Evolutionary conservation across 139 green algal species (phyloP).

Genomic region (Pleodorina starrii): DNA sequence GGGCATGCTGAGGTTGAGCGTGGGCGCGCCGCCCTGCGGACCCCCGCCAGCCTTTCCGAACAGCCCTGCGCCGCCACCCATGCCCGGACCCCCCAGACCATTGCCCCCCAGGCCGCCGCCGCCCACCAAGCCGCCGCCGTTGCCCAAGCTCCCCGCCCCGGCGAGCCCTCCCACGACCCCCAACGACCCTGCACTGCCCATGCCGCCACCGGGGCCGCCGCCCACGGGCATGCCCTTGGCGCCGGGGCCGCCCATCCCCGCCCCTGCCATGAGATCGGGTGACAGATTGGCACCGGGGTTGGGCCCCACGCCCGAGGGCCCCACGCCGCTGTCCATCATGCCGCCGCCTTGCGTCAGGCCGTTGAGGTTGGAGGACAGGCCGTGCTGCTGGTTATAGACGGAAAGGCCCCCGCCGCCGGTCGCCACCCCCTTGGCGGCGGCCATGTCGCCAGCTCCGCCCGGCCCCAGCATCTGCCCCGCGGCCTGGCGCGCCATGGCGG

Average conservation of each 20-base stretch:
- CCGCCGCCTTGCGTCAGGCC: background rate
- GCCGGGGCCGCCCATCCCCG: background rate
- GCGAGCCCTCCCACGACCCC: slow-evolving; percentile 5
- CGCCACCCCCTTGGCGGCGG: background rate
- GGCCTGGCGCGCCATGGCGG: slow-evolving; percentile 2
- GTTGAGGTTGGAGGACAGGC: slow-evolving; percentile 1
- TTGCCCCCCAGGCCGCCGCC: background rate
- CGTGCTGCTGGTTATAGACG: background rate
- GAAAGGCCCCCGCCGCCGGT: background rate
- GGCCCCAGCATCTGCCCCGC: slow-evolving; percentile 8
- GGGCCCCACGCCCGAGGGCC: background rate
- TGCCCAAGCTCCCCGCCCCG: background rate
- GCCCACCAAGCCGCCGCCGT: background rate
- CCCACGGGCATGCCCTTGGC: background rate
- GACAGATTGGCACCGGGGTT: background rate
- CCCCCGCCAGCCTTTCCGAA: slow-evolving; percentile 9
- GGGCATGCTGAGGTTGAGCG: slow-evolving; percentile 40
- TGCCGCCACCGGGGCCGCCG: background rate
- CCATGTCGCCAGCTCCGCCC: background rate
- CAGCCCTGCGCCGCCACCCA: background rate
- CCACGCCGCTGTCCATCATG: slow-evolving; percentile 43
- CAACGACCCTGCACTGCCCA: background rate
- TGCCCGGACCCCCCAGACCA: background rate
- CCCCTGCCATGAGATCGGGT: slow-evolving; percentile 4
- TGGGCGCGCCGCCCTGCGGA: slow-evolving; percentile 9